These are phyloP conservation scores for Phlyctochytrium planicorne DNA, from an alignment of 192 early-diverging fungal genomes.

Conservation along the genomic window DNA sequence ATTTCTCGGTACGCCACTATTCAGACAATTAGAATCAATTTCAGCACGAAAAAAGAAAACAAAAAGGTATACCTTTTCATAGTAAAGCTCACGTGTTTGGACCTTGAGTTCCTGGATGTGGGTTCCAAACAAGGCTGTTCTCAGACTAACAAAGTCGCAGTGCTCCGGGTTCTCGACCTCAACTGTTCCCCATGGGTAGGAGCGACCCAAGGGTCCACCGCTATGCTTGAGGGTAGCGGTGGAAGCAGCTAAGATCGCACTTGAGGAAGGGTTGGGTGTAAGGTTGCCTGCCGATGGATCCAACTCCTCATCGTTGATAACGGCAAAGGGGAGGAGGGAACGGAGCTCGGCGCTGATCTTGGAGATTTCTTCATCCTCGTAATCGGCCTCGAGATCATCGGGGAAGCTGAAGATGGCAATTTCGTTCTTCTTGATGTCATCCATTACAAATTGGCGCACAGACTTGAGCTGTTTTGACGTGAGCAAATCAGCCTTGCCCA, in stretches of 20 bases:
- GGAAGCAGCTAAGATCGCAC: slow-evolving; percentile 10
- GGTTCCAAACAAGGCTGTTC: slow-evolving; percentile 53
- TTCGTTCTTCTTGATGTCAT: slow-evolving; percentile 31
- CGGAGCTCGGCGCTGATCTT: slow-evolving; percentile 41
- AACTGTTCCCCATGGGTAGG: slow-evolving; percentile 96
- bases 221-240: slow-evolving; percentile 14
- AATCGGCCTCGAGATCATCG: slow-evolving; percentile 14
- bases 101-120: slow-evolving; percentile 46
- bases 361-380: slow-evolving; percentile 27
- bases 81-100: slow-evolving; percentile 42
- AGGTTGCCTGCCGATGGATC: slow-evolving; percentile 9
- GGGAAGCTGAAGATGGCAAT: slow-evolving; percentile 42
- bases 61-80: slow-evolving; percentile 32
- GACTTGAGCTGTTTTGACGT: slow-evolving; percentile 46
- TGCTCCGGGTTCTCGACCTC: slow-evolving; percentile 97
- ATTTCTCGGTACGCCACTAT: slow-evolving; percentile 49
- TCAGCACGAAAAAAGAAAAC: no score
- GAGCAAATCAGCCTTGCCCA: slow-evolving; percentile 91
- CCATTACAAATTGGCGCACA: slow-evolving; percentile 27
- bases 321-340: slow-evolving; percentile 42
- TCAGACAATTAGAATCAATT: background rate
- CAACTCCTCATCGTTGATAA: slow-evolving; percentile 49
- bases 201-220: slow-evolving; percentile 56
- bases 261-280: background rate
- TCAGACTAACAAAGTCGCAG: slow-evolving; percentile 93